Evolutionary conservation across 345 rosid genomes (phyloP), one percentile per base, ranked within the genome.

Genomic region (Murraya paniculata): DNA sequence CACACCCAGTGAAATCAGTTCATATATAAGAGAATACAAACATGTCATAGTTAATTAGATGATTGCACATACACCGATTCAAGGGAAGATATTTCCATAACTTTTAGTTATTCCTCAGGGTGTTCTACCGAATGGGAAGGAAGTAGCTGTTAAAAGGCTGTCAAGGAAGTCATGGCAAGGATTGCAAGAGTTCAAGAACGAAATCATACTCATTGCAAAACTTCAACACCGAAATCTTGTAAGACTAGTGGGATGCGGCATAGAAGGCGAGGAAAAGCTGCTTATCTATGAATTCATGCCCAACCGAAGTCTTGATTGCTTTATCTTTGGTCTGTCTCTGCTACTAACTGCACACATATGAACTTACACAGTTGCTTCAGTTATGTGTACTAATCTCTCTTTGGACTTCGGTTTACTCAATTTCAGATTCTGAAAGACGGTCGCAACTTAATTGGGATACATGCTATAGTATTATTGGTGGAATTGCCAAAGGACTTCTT

Each of bases 191-290:
- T 86, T 88, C 56, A 79, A 79, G 74, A 88, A 86, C 77, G 91
- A 88, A 77, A 80, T 82, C 41, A 41, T 30, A 41, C 50, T 86
- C 57, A 83, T 88, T 50, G 81, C 82, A 18, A 84, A 76, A 60
- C 86, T 88, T 62, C 87, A 82, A 53, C 88, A 88, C 78, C 55
- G 70, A 69, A 88, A 88, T 27, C 85, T 88, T 58, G 86, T 88
- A 5, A 81, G 80, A 66, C 84, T 88, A 41, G 50, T 82, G 1
- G 86, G 88, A 7, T 88, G 85, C 60, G 77, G 84, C 73, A 30
- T 81, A 14, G 72, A 82, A 28, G 84, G 71, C 60, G 79, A 78
- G 4, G 89, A 88, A 19, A 79, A 74, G 70, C 80, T 86, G 80
- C 77, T 88, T 8, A 50, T 86, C 2, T 88, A 88, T 22, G 89